Conservation (phyloP, 257 asterid genomes). For the Misopates orontium region DNA sequence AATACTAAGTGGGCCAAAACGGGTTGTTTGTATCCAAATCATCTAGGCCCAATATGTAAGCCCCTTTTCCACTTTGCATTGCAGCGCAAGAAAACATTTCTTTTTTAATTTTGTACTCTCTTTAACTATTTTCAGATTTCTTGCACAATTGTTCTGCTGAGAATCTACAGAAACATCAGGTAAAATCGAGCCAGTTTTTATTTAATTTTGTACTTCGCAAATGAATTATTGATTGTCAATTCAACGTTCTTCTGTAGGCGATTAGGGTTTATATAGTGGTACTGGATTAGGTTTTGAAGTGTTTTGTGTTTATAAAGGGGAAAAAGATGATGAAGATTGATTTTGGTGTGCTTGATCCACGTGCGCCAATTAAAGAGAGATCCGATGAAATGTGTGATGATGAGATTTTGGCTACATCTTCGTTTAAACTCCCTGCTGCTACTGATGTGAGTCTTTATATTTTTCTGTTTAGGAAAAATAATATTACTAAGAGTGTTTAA, state of each 20-base stretch:
- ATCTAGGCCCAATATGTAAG: too few relatives aligned
- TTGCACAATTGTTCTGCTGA: neutral
- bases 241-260: neutral
- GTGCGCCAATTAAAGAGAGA: conserved; percentile 48
- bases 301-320: too few relatives aligned
- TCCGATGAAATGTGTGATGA: conserved; percentile 40
- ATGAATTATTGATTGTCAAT: neutral
- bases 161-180: neutral
- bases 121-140: too few relatives aligned
- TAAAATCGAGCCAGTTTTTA: neutral
- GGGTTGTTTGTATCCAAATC: too few relatives aligned
- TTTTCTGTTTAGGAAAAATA: neutral
- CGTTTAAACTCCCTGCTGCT: conserved; percentile 60
- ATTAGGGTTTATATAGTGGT: too few relatives aligned
- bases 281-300: too few relatives aligned
- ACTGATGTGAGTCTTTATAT: conserved; percentile 51
- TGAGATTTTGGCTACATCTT: conserved; percentile 53
- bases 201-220: neutral
- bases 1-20: too few relatives aligned
- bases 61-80: too few relatives aligned
- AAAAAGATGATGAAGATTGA: conserved; percentile 69
- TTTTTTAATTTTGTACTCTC: too few relatives aligned
- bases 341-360: conserved; percentile 72
- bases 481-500: neutral
- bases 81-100: too few relatives aligned